Conservation (phyloP, 768 basidiomycete species). For the Megacollybia marginata region DNA sequence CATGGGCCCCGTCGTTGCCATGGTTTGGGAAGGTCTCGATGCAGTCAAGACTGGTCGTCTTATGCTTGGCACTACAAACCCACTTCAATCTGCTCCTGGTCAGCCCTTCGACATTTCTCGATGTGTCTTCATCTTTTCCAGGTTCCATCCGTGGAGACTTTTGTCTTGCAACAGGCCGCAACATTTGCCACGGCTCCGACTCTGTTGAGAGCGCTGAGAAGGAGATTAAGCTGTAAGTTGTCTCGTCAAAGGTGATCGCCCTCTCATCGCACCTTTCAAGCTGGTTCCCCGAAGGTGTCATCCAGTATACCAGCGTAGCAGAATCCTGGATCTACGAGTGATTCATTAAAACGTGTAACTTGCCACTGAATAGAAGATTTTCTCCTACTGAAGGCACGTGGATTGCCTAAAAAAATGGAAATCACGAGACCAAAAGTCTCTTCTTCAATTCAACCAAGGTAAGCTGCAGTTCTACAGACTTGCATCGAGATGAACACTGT, state of each 20-base stretch:
- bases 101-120: constrained; percentile 15
- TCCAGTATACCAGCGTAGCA: constrained; percentile 61
- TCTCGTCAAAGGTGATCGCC: neutral
- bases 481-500: too few species aligned
- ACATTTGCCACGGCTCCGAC: constrained; percentile 91
- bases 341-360: constrained; percentile 10
- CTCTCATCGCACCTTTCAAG: constrained; percentile 26
- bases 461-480: too few species aligned
- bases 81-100: constrained; percentile 84
- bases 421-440: too few species aligned
- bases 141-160: constrained; percentile 96
- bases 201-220: constrained; percentile 86
- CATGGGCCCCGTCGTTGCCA: constrained; percentile 89
- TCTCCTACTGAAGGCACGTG: too few species aligned
- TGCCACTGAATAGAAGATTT: neutral
- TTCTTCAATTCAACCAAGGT: too few species aligned
- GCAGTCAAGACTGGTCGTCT: constrained; percentile 92
- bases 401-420: too few species aligned
- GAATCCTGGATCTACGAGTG: constrained; percentile 80
- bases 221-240: constrained; percentile 83
- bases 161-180: constrained; percentile 89
- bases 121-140: constrained; percentile 18
- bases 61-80: constrained; percentile 98
- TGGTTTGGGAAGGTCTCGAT: constrained; percentile 93
- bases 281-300: constrained; percentile 87